Evolutionary conservation across 257 asterid species (phyloP), one percentile per base, ranked within the genome.

Genomic region (Cynanchum wilfordii): DNA sequence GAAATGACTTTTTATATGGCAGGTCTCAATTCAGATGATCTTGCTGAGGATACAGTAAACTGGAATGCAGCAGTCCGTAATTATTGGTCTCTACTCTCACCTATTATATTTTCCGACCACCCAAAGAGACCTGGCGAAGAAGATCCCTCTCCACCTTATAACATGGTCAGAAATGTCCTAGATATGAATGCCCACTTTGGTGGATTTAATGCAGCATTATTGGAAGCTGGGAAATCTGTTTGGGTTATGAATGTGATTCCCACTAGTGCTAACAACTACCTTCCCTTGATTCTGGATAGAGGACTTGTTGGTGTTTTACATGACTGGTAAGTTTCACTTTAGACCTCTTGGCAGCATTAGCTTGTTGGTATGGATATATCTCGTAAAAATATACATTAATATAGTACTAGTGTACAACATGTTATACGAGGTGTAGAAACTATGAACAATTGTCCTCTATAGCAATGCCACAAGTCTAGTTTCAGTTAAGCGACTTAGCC

Each of bases 171-270:
- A 79, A 95, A 95, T 87, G 99, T 95, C 74, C 78, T 95, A 81
- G 99, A 95, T 84, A 92, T 92, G 99, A 95, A 95, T 78, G 96
- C 98, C 52, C 93, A 63, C 69, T 83, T 95, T 78, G 99, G 99
- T 33, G 98, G 99, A 50, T 85, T 95, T 77, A 95, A 92, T 81
- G 88, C 93, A 29, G 99, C 97, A 68, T 75, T 95, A 49, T 82
- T 90, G 76, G 97, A 89, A 69, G 84, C 89, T 63, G 89, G 88
- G 68, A 95, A 87, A 82, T 95, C 97, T 8, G 96, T 79, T 38
- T 95, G 99, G 99, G 99, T 92, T 71, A 95, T 95, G 99, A 95
- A 95, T 75, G 99, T 86, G 70, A 87, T 95, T 64, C 97, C 99
- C 20, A 84, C 91, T 57, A 85, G 89, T 54, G 97, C 92, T 49